phyloP scores from a whole-genome alignment of 495 filamentous ascomycete genomes.

The Xylaria intraflava region DNA sequence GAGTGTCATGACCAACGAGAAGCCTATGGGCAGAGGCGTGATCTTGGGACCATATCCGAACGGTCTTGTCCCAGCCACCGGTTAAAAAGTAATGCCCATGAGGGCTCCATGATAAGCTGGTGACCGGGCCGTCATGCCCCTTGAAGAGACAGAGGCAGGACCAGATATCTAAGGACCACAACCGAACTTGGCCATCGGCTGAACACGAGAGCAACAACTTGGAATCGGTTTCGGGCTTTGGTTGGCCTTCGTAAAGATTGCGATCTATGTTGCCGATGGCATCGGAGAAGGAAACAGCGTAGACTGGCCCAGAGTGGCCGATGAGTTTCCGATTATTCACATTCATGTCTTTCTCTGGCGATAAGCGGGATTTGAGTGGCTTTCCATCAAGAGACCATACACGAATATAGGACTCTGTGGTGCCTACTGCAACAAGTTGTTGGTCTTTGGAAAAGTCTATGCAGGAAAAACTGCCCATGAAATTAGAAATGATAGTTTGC shows the following conservation, averaged over 20 bases:
- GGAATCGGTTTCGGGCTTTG: constrained; percentile 54
- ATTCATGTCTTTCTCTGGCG: constrained; percentile 33
- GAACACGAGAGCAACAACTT: constrained; percentile 80
- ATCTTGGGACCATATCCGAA: constrained; percentile 83
- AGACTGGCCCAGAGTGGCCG: constrained; percentile 85
- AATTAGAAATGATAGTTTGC: constrained; percentile 7
- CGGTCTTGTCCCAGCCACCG: constrained; percentile 78
- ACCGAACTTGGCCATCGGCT: constrained; percentile 74
- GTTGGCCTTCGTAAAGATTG: constrained; percentile 37
- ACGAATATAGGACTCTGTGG: constrained; percentile 88
- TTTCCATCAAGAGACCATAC: constrained; percentile 85
- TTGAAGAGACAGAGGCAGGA: constrained; percentile 88
- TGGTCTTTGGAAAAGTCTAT: constrained; percentile 91
- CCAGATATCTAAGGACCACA: constrained; percentile 91
- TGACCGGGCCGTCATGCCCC: constrained; percentile 80
- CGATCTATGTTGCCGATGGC: constrained; percentile 49
- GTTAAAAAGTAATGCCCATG: constrained; percentile 94
- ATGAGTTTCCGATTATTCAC: constrained; percentile 70
- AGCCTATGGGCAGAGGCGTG: constrained; percentile 84
- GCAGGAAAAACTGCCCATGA: constrained; percentile 63
- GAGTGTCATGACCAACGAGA: constrained; percentile 83
- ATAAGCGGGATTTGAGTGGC: constrained; percentile 47
- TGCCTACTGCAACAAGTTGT: constrained; percentile 75
- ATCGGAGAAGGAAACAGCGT: constrained; percentile 84
- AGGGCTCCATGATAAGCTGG: constrained; percentile 84